Conservation (phyloP, 306 rosid genomes). For the Glycine latifolia region DNA sequence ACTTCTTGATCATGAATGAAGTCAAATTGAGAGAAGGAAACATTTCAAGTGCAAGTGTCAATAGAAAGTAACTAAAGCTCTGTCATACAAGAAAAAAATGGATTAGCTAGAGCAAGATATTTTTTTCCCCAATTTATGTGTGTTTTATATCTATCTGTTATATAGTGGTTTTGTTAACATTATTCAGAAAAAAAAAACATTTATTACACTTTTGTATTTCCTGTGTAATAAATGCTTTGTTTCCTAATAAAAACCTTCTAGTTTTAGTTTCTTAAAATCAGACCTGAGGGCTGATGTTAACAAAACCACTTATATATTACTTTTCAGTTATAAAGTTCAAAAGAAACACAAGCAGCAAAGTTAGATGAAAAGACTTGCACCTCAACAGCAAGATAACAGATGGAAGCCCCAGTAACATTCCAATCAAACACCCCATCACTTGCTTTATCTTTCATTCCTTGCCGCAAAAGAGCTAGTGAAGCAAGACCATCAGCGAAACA, state of each 20-base stretch:
- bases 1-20: constrained; percentile 56
- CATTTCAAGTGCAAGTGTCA: constrained; percentile 80
- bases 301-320: constrained; percentile 1
- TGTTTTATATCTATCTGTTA: background rate
- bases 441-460: constrained; percentile 93
- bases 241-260: background rate
- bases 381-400: constrained; percentile 92
- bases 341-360: constrained; percentile 35
- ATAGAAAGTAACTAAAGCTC: constrained; percentile 77
- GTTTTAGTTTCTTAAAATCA: background rate
- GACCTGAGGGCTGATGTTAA: background rate
- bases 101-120: constrained; percentile 46
- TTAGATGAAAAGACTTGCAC: constrained; percentile 49
- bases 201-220: background rate
- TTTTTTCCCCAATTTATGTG: constrained; percentile 11
- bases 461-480: constrained; percentile 94
- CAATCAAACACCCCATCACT: constrained; percentile 83
- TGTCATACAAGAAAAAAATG: constrained; percentile 56
- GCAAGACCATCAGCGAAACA: constrained; percentile 99
- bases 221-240: background rate
- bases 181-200: background rate
- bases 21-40: constrained; percentile 71
- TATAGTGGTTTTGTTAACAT: background rate
- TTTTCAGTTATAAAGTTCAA: constrained; percentile 38
- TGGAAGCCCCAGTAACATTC: constrained; percentile 94